phyloP scores from a whole-genome alignment of 371 early-diverging fungal species.

The Nosema granulosis region DNA sequence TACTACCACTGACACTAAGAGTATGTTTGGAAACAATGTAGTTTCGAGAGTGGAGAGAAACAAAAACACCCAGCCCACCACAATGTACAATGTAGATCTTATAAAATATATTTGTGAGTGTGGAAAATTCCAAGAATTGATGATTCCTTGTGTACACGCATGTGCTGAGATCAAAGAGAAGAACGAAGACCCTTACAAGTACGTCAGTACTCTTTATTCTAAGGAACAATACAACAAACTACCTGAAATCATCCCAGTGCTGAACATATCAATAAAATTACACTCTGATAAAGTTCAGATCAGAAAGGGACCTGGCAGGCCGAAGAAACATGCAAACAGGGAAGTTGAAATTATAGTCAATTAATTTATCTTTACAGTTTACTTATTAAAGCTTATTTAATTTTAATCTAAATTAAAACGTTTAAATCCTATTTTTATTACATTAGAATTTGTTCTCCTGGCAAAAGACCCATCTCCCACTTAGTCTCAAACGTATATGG shows the following conservation, averaged over 20 bases:
- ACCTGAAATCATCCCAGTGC: conserved; percentile 30
- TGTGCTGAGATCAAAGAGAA: conserved; percentile 40
- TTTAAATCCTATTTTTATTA: neutral
- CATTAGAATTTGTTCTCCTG: neutral
- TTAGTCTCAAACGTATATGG: conserved; percentile 81
- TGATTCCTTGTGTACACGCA: conserved; percentile 66
- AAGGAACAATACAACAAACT: conserved; percentile 30
- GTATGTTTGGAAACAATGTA: conserved; percentile 54
- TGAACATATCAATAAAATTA: conserved; percentile 36
- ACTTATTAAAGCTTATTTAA: neutral
- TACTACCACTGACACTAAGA: conserved; percentile 16
- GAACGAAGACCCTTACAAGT: conserved; percentile 31
- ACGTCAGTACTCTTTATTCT: conserved; percentile 36
- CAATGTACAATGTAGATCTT: conserved; percentile 57
- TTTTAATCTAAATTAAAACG: neutral
- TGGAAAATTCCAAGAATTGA: conserved; percentile 64
- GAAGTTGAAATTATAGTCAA: neutral
- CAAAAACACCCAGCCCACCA: conserved; percentile 22
- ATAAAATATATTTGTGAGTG: conserved; percentile 58
- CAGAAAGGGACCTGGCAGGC: conserved; percentile 52
- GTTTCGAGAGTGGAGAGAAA: conserved; percentile 50
- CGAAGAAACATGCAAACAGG: conserved; percentile 26
- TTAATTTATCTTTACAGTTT: no score
- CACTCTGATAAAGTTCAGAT: conserved; percentile 36
- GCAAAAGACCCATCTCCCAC: conserved; percentile 74